Evolutionary conservation across 176 grass and related monocot genomes (phyloP).

Genomic region (Alloteropsis semialata): DNA sequence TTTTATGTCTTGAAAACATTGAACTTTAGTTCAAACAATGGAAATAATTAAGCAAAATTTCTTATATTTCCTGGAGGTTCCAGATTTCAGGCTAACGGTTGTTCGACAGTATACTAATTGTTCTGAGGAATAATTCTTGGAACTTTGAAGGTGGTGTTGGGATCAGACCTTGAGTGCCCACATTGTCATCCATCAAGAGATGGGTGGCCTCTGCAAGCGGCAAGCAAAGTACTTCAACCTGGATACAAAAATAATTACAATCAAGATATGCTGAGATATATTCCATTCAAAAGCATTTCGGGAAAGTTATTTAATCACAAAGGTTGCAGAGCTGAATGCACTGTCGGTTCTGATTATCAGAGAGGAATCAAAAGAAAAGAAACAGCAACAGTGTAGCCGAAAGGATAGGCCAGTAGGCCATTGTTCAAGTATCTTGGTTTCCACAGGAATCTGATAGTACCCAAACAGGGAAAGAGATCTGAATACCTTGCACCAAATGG

Average conservation of each 20-base stretch:
- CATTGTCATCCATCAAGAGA: slow-evolving; percentile 40
- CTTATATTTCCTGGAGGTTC: not conserved
- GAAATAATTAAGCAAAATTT: not conserved
- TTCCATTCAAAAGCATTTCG: slow-evolving; percentile 43
- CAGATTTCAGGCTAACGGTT: not conserved
- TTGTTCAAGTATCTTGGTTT: slow-evolving; percentile 52
- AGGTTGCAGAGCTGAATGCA: slow-evolving; percentile 48
- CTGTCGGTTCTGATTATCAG: slow-evolving; percentile 56
- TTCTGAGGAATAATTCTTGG: slow-evolving; percentile 39
- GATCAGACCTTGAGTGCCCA: slow-evolving; percentile 75
- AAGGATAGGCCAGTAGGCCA: slow-evolving; percentile 55
- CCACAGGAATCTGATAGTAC: slow-evolving; percentile 40
- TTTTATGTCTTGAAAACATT: slow-evolving; percentile 13
- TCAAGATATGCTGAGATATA: slow-evolving; percentile 51
- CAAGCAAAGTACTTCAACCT: slow-evolving; percentile 62
- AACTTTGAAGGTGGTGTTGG: slow-evolving; percentile 56
- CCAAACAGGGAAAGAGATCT: slow-evolving; percentile 44
- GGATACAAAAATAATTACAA: slow-evolving; percentile 36
- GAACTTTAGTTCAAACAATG: not conserved
- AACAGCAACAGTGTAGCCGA: slow-evolving; percentile 44
- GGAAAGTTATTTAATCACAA: slow-evolving; percentile 51
- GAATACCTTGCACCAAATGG: slow-evolving; percentile 48
- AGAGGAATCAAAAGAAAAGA: slow-evolving; percentile 52
- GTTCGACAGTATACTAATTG: slow-evolving; percentile 29
- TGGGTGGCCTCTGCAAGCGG: slow-evolving; percentile 45